Evolutionary conservation across 2,329 filamentous ascomycete genomes (phyloP), one percentile per base, ranked within the genome.

Genomic region (Cytospora piceae): DNA sequence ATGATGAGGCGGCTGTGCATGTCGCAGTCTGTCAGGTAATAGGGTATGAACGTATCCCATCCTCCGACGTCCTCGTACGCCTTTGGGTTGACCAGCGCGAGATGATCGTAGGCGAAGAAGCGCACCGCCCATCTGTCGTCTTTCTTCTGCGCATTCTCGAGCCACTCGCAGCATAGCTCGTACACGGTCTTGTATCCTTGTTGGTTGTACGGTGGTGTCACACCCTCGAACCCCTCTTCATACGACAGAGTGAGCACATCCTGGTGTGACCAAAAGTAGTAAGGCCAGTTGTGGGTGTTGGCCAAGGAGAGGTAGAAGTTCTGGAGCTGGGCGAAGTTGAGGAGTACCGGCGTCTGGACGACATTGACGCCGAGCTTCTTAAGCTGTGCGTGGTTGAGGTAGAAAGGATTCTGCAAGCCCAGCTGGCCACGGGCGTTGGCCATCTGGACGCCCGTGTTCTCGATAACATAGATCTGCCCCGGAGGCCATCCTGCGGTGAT

Each of bases 41-140:
- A 87, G 0, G 85, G 83, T 51, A 88, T 86, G 65, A 83, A 74
- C 0, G 82, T 81, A 70, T 88, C 85, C 83, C 85, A 88, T 0
- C 79, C 83, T 24, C 85, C 79, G 9, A 86, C 78, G 54, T 80
- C 78, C 67, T 81, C 78, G 70, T 81, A 82, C 0, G 83, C 81
- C 9, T 73, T 76, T 14, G 81, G 82, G 70, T 88, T 87, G 52
- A 87, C 83, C 1, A 87, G 76, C 2, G 84, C 79, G 3, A 88
- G 77, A 68, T 83, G 82, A 71, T 88, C 85, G 74, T 87, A 87
- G 15, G 82, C 78, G 72, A 86, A 87, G 73, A 85, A 85, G n/a
- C 80, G 78, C 59, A 81, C 73, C 0, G 76, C 84, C 85, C 85
- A 87, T 60, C 75, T 73, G 11, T 76, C 71, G 37, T 77, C 74